These are phyloP conservation scores for Pseudogymnoascus sp. DNA, from an alignment of 2,329 filamentous ascomycete genomes.

Conservation along the genomic window DNA sequence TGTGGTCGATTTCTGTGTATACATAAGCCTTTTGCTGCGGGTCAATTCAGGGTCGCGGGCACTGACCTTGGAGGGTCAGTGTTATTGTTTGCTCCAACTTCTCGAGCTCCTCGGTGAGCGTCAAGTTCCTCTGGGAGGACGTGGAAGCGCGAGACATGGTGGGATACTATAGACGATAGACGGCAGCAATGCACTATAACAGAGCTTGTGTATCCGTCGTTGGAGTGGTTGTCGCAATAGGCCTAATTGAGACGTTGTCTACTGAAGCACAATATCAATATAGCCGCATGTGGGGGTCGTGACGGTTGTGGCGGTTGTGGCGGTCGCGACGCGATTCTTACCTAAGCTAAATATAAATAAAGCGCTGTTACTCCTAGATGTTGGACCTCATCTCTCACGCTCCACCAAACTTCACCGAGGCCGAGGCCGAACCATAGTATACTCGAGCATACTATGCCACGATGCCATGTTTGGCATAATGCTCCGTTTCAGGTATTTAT, in stretches of 20 bases:
- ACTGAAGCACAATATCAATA: neutral
- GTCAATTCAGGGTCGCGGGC: neutral
- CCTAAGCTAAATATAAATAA: neutral
- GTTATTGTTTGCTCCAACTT: conserved; percentile 95
- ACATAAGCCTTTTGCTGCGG: conserved; percentile 6
- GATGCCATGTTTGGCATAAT: neutral
- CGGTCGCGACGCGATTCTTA: neutral
- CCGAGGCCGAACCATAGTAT: neutral
- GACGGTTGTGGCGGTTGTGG: neutral
- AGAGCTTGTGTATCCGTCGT: neutral
- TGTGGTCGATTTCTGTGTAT: conserved; percentile 82
- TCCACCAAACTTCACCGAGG: neutral
- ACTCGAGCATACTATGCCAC: neutral
- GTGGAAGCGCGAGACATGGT: conserved; percentile 23
- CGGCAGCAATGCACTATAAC: neutral
- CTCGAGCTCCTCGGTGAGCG: conserved; percentile 90
- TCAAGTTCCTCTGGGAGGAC: conserved; percentile 49
- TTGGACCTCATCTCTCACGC: neutral
- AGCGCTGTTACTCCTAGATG: neutral
- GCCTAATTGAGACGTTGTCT: neutral
- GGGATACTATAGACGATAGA: too few species aligned
- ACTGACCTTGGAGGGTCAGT: conserved; percentile 76
- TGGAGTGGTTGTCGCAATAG: neutral
- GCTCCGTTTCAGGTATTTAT: neutral
- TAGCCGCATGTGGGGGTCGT: neutral